Evolutionary conservation across 2,329 filamentous ascomycete species (phyloP), one percentile per base, ranked within the genome.

Genomic region (Claviceps spartinae): DNA sequence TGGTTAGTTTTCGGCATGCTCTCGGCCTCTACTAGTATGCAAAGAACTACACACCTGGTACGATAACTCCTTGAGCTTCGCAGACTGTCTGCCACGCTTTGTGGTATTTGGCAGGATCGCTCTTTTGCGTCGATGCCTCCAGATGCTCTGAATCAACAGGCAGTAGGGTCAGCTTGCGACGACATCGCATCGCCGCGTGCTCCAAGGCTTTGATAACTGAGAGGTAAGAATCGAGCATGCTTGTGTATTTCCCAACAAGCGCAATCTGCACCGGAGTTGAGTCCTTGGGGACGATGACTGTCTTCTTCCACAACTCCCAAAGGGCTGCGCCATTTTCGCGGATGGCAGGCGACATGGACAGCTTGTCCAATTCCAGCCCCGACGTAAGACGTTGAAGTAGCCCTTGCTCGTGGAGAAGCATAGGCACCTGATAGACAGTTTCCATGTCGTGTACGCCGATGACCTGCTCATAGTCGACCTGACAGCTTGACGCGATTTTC

Each of bases 181-280:
- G 75, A 68, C 89, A 93, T 55, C 80, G 81, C 90, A 97, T 96
- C 5, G 90, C 83, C 1, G 86, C 81, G 69, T 97, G 91, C 69
- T 97, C 91, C 3, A 97, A 76, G 0, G 89, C 82, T 70, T 96
- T 96, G 65, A 81, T 77, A 44, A 95, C 83, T 45, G 81, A 85
- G 47, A 95, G 77, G 63, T 96, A 97, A 4, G 87, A 85, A 66
- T 97, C 91, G 51, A 89, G 82, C 4, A 91, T 79, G 50, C 81
- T 80, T 22, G 83, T 83, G 67, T 98, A 98, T 70, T 97, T 97
- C 59, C 93, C 93, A 11, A 97, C 90, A 13, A 98, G 74, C 8
- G 82, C 88, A 64, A 98, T 94, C 42, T 78, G 77, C 53, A 97
- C 83, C 0, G 78, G 75, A 52, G 79, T 75, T 49, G 83, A 73